These are phyloP conservation scores for Citrus maxima DNA, from an alignment of 345 rosid species.

Conservation along the genomic window DNA sequence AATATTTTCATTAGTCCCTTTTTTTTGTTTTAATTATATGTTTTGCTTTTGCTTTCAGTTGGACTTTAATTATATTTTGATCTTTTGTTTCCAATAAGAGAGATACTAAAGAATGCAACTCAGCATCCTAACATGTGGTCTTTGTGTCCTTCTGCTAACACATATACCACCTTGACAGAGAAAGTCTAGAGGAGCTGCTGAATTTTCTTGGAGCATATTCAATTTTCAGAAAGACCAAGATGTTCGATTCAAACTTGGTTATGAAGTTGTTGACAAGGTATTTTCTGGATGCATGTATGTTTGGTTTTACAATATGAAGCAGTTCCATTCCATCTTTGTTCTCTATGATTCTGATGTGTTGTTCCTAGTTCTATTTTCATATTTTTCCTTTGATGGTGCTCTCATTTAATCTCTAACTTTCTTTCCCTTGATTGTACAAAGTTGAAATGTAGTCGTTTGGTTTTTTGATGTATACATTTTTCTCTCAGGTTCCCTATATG, in stretches of 20 bases:
- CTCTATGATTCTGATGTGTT: background rate
- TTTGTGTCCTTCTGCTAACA: background rate
- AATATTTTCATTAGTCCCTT: background rate
- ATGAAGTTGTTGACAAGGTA: slow-evolving; percentile 77
- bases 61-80: background rate
- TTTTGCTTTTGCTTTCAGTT: background rate
- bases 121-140: background rate
- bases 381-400: background rate
- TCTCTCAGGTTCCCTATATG: slow-evolving; percentile 71
- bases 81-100: background rate
- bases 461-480: background rate
- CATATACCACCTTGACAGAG: slow-evolving; percentile 41
- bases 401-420: background rate
- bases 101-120: background rate
- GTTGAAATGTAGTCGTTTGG: background rate
- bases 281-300: background rate
- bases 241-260: slow-evolving; percentile 76
- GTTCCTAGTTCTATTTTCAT: background rate
- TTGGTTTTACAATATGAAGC: background rate
- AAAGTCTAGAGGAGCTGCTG: slow-evolving; percentile 77
- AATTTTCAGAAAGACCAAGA: slow-evolving; percentile 81
- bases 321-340: background rate
- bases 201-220: slow-evolving; percentile 65
- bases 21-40: too few relatives aligned
- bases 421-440: background rate